phyloP scores from a whole-genome alignment of 441 rosid species.

The Croton setiger region DNA sequence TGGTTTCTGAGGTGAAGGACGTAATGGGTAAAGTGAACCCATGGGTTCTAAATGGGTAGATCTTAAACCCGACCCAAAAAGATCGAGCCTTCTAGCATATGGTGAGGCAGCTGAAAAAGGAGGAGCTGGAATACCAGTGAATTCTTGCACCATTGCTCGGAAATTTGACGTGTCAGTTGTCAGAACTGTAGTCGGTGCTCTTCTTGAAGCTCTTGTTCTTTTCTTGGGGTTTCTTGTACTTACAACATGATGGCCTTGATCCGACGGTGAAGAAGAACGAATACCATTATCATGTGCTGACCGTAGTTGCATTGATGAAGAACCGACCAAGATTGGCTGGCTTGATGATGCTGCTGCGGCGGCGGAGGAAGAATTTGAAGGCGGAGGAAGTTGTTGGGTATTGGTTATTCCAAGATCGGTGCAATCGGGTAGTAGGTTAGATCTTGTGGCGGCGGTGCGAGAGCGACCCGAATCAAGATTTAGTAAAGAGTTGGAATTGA shows the following conservation, averaged over 20 bases:
- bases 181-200: slow-evolving; percentile 87
- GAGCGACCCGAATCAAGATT: slow-evolving; percentile 34
- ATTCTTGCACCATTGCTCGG: slow-evolving; percentile 92
- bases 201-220: slow-evolving; percentile 79
- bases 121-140: slow-evolving; percentile 81
- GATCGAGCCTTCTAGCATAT: slow-evolving; percentile 60
- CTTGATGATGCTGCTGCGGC: slow-evolving; percentile 18
- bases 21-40: slow-evolving; percentile 43
- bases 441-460: slow-evolving; percentile 20
- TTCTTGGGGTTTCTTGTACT: slow-evolving; percentile 63
- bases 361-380: neutral
- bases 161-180: slow-evolving; percentile 91
- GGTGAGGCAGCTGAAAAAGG: slow-evolving; percentile 60
- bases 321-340: slow-evolving; percentile 22
- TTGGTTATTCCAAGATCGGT: slow-evolving; percentile 11
- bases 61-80: slow-evolving; percentile 45
- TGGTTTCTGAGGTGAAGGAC: slow-evolving; percentile 51
- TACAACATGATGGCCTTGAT: slow-evolving; percentile 22
- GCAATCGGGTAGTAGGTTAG: slow-evolving; percentile 25
- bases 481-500: slow-evolving; percentile 23
- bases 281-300: slow-evolving; percentile 27
- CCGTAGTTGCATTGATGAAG: slow-evolving; percentile 29
- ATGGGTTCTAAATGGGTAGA: slow-evolving; percentile 36
- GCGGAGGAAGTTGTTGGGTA: slow-evolving; percentile 17
- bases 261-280: slow-evolving; percentile 21